Conservation (phyloP, 1,284 basidiomycete species). For the Apiotrichum laibachii region DNA sequence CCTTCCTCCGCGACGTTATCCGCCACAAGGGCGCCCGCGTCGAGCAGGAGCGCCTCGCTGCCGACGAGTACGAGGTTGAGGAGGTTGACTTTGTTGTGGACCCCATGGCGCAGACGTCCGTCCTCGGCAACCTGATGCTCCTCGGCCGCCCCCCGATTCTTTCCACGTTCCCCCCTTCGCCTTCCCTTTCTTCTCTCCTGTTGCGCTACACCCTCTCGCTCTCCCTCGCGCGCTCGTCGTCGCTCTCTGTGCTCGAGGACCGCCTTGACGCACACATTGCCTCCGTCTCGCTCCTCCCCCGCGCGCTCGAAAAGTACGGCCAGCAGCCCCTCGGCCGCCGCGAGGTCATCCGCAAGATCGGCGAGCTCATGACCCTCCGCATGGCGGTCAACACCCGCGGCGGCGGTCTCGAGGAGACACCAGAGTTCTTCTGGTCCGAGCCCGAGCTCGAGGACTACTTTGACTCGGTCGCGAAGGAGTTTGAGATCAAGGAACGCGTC, state of each 20-base stretch:
- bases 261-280: slow-evolving; percentile 76
- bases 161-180: slow-evolving; percentile 47
- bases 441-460: slow-evolving; percentile 84
- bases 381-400: slow-evolving; percentile 82
- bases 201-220: slow-evolving; percentile 86
- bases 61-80: slow-evolving; percentile 71
- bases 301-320: slow-evolving; percentile 69
- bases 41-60: slow-evolving; percentile 60
- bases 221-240: slow-evolving; percentile 79
- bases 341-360: slow-evolving; percentile 81
- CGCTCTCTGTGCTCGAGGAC: slow-evolving; percentile 75
- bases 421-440: slow-evolving; percentile 83
- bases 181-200: slow-evolving; percentile 58
- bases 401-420: slow-evolving; percentile 82
- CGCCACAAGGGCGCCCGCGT: slow-evolving; percentile 55
- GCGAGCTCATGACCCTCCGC: slow-evolving; percentile 79
- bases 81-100: slow-evolving; percentile 87
- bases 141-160: slow-evolving; percentile 64
- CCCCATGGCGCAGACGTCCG: slow-evolving; percentile 74
- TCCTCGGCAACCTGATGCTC: slow-evolving; percentile 85
- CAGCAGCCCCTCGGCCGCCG: slow-evolving; percentile 73
- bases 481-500: slow-evolving; percentile 77
- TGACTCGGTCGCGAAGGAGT: slow-evolving; percentile 70
- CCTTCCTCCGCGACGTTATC: slow-evolving; percentile 66
- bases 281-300: slow-evolving; percentile 72